Base-by-base conservation (phyloP, 352 stramenopile genomes). In the Blastocystis sp. region DNA sequence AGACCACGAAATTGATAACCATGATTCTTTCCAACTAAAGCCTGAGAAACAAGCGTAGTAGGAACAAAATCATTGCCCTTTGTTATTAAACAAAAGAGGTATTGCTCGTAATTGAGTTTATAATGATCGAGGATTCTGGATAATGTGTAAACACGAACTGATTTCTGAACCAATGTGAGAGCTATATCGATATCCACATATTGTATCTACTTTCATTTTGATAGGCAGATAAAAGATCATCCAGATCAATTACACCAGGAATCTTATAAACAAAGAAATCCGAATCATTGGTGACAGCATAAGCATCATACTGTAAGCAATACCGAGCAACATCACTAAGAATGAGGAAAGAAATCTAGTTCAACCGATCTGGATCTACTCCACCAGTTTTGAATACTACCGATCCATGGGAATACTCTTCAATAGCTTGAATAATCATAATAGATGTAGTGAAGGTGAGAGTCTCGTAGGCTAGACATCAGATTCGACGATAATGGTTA, bases 281-380 rank as follows among this genome's bases (percentile, higher is more conserved):
- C 14, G 69, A 80, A 80, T 80, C 69, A 80, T 80, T 80, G 9
- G 69, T 61, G 24, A 80, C 21, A 1, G 61, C 69, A 80, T 39
- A 61, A 0, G 14, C 19, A 0, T 80, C 59, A 32, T 59, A 27
- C n/a, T 63, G 24, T 0, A 24, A 0, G 6, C 24, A 32, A n/a
- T 27, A 42, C 5, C 21, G 32, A 27, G 69, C 69, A 12, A 59
- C 61, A 21, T 80, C 69, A 42, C 69, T 80, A 61, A 0, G n/a
- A 61, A 35, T 61, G 27, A 58, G 42, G 24, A 42, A 14, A 16
- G 43, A 32, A 58, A 37, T 21, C 43, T 11, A 61, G 9, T 43
- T 19, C 11, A 58, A 80, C 69, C 43, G 37, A 80, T 80, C 69
- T 37, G 69, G 69, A 80, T 80, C 69, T 9, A 59, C 11, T 43